Evolutionary conservation across 768 basidiomycete genomes (phyloP).

Genomic region (Tricholoma furcatifolium): DNA sequence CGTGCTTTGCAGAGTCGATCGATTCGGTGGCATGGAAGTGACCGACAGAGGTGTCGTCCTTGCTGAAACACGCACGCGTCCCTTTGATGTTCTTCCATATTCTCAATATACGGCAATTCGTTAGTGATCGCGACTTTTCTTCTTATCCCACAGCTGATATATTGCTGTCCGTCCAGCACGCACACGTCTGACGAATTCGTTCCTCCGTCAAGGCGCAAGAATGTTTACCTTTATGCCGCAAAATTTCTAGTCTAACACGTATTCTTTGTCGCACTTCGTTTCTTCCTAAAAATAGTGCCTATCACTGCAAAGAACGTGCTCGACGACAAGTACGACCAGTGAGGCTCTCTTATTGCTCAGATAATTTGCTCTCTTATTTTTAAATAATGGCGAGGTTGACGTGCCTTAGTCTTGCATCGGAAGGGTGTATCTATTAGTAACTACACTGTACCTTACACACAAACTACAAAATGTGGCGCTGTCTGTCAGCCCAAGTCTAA

Average conservation of each 20-base stretch:
- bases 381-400: too few relatives aligned
- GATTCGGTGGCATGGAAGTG: slow-evolving; percentile 47
- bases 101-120: slow-evolving; percentile 77
- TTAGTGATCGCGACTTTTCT: slow-evolving; percentile 38
- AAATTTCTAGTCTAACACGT: not conserved
- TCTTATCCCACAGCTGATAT: slow-evolving; percentile 12
- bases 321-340: too few relatives aligned
- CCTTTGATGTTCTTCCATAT: slow-evolving; percentile 78
- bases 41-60: slow-evolving; percentile 64
- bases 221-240: slow-evolving; percentile 41
- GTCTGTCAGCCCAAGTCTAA: too few relatives aligned
- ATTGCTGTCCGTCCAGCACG: slow-evolving; percentile 30
- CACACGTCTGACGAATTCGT: slow-evolving; percentile 51
- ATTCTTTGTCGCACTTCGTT: too few relatives aligned
- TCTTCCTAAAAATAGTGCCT: too few relatives aligned
- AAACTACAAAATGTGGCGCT: too few relatives aligned
- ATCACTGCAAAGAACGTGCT: too few relatives aligned
- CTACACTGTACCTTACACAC: too few relatives aligned
- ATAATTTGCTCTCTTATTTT: too few relatives aligned
- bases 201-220: slow-evolving; percentile 53
- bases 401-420: too few relatives aligned
- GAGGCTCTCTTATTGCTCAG: too few relatives aligned
- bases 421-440: too few relatives aligned
- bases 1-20: slow-evolving; percentile 39
- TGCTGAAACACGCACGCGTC: slow-evolving; percentile 66